Base-by-base conservation (phyloP, 2,329 filamentous ascomycete genomes). In the Fusarium sp. region DNA sequence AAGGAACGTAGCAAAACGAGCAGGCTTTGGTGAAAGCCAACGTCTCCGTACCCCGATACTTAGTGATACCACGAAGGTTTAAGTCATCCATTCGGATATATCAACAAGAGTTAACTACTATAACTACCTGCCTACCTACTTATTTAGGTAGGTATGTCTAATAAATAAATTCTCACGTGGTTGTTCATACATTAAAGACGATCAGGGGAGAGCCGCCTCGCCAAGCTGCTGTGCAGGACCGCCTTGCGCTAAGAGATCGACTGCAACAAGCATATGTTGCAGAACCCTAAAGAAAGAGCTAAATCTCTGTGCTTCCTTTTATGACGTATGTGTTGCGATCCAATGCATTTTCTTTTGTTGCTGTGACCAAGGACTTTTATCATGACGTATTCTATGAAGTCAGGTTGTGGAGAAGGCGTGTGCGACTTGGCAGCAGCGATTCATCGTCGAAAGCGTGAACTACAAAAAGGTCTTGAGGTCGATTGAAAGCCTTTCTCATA, bases 311-410 rank as follows among this genome's bases (percentile, higher is more conserved):
- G 30, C 46, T 55, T 32, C 20, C 20, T 32, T 64, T 68, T 53
- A 74, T 74, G 71, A 74, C 71, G 71, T 72, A 70, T 48, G 40
- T 53, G 24, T 61, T 69, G 44, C 57, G 61, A 65, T 65, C 22
- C 18, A 61, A 69, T 60, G 13, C 30, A 38, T 40, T 58, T 58
- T 38, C 45, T 51, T 45, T 59, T 55, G 46, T 49, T 55, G 51
- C 63, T 44, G 51, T 52, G 53, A 58, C 62, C 53, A 62, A 70
- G 65, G 38, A 41, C 53, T 64, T 52, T 41, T 48, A 41, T 45
- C 65, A 78, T 78, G 72, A 78, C 77, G 72, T 76, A 73, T 62
- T 64, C 65, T 69, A 79, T 79, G 75, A 74, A 71, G 70, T 71
- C 58, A 71, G 63, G 57, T 30, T 69, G 72, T 77, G 72, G 75